Base-by-base conservation (phyloP, 1,139 yeast species). In the Meyerozyma athensensis region DNA sequence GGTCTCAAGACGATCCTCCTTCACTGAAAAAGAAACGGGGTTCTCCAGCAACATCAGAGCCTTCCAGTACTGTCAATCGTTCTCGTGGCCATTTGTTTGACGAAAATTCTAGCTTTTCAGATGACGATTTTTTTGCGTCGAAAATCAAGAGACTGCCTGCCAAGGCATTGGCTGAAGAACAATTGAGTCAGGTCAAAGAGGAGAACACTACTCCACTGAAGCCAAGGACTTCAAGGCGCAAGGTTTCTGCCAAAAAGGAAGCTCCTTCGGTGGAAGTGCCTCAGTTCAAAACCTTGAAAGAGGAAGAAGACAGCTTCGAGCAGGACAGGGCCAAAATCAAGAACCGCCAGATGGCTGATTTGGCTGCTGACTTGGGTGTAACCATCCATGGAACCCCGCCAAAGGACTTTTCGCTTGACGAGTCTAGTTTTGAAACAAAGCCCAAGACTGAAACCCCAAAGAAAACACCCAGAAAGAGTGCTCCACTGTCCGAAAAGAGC, bases 301-400 rank as follows among this genome's bases (percentile, higher is more conserved):
- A 31, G 17, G 34, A 31, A 19, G 34, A 31, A 13, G 34, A 31
- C 4, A 19, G 24, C 20, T 31, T 31, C 12, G 34, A 31, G 16
- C 16, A n/a, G 4, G 16, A 12, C 6, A 22, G 24, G 8, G 10
- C 16, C 3, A 10, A 5, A 4, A 31, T 31, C 22, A 31, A 31
- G 20, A 24, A 13, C 16, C 34, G 22, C 7, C 39, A 26, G 16
- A 34, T 34, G 37, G 36, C 41, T 31, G 50, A 50, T 33, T 32
- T 58, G 32, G 63, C 64, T 3, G 45, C 58, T 18, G 54, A 53
- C 40, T 48, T 60, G 41, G 67, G 66, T 5, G 55, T 61, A 7
- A 53, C 56, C 2, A 46, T 59, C 16, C 56, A 55, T 41, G 63
- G 61, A 2, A 23, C 30, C 20, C 37, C 43, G 5, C 35, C 41